phyloP scores from a whole-genome alignment of 257 asterid genomes.

The Primulina tabacum region DNA sequence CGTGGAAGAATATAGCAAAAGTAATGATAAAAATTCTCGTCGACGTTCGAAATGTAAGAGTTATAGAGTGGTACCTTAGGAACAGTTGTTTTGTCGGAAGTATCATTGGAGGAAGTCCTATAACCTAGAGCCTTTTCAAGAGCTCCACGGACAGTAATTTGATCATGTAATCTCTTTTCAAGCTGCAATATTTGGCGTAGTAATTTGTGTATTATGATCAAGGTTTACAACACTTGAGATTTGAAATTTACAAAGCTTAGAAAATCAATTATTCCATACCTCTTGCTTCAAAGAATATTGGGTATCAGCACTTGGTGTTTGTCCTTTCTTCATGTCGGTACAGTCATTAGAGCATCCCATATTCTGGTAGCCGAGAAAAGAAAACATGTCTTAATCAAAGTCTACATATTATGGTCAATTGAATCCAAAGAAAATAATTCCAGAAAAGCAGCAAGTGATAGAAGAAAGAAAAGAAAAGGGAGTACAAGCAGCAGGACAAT shows the following conservation, averaged over 20 bases:
- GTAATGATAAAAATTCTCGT: neutral
- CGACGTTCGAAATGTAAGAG: neutral
- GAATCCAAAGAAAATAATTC: neutral
- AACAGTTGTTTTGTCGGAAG: constrained; percentile 32
- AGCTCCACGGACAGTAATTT: constrained; percentile 54
- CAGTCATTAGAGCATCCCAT: constrained; percentile 20
- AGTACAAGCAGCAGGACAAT: neutral
- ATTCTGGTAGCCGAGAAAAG: constrained; percentile 28
- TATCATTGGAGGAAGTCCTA: constrained; percentile 36
- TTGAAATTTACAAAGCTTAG: neutral
- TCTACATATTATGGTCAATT: neutral
- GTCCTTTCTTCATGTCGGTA: constrained; percentile 33
- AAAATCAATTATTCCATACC: constrained; percentile 32
- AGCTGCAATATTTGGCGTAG: constrained; percentile 49
- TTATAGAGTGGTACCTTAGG: constrained; percentile 44
- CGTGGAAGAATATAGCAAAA: neutral
- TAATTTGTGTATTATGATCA: neutral
- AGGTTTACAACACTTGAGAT: neutral
- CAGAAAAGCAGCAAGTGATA: neutral
- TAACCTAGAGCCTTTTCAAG: constrained; percentile 60
- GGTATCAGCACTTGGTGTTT: constrained; percentile 33
- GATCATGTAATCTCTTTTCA: constrained; percentile 58
- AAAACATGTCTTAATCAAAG: constrained; percentile 1
- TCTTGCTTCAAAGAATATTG: constrained; percentile 51
- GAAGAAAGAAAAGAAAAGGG: neutral